Evolutionary conservation across 139 green algal genomes (phyloP).

Genomic region (Bryopsis sp.): DNA sequence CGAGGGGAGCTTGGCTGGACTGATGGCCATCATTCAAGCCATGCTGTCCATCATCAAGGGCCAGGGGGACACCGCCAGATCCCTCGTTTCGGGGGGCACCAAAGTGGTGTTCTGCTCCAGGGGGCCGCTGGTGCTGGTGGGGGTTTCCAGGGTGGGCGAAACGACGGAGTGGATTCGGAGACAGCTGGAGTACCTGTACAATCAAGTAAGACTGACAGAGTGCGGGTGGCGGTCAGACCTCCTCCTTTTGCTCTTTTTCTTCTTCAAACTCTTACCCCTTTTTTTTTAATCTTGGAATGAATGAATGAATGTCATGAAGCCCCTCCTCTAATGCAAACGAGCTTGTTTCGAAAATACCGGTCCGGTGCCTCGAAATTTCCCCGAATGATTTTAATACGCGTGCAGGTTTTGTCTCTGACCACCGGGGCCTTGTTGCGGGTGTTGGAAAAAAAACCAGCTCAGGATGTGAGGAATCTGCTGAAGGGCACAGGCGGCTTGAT

Average conservation of each 20-base stretch:
- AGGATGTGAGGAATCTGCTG: conserved; percentile 18
- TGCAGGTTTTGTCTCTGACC: conserved; percentile 12
- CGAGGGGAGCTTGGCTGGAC: conserved; percentile 13
- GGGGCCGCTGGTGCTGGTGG: conserved; percentile 13
- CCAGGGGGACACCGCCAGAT: neutral
- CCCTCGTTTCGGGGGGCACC: neutral
- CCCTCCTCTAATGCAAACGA: too few species aligned
- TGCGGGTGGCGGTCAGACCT: too few species aligned
- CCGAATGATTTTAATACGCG: neutral
- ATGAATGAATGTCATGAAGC: too few species aligned
- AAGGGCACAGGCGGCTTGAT: conserved; percentile 1
- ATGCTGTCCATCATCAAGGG: conserved; percentile 9
- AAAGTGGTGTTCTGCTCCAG: conserved; percentile 18
- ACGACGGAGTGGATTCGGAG: conserved; percentile 1
- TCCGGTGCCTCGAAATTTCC: neutral
- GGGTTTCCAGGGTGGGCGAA: conserved; percentile 7
- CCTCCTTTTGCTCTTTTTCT: too few species aligned
- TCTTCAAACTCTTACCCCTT: too few species aligned
- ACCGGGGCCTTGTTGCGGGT: conserved; percentile 14
- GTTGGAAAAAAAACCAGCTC: conserved; percentile 14
- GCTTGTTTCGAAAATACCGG: too few species aligned
- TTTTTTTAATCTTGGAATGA: too few species aligned
- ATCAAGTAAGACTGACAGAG: conserved; percentile 2
- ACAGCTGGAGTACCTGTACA: conserved; percentile 13
- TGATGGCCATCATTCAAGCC: conserved; percentile 20